Conservation (phyloP, 2,329 filamentous ascomycete genomes). For the Talaromyces amestolkiae region DNA sequence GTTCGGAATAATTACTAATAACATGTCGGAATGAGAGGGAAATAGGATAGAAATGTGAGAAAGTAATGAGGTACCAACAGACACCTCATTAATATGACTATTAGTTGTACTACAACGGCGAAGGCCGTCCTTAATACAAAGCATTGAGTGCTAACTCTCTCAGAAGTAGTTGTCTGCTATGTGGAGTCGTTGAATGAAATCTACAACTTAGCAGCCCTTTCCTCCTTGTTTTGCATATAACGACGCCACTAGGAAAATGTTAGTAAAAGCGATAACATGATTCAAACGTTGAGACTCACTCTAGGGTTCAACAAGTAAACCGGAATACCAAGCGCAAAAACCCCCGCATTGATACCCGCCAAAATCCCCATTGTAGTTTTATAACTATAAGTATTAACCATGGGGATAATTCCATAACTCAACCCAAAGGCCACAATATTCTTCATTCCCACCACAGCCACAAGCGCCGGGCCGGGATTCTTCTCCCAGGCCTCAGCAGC, state of each 20-base stretch:
- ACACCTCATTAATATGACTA: not conserved
- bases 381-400: constrained; percentile 28
- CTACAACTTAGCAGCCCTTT: not conserved
- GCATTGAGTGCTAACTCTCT: not conserved
- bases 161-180: not conserved
- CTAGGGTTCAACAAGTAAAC: constrained; percentile 28
- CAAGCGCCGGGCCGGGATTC: constrained; percentile 31
- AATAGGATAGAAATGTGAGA: not conserved
- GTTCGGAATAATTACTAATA: not conserved
- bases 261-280: not conserved
- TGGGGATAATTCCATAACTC: constrained; percentile 30
- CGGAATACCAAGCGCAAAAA: constrained; percentile 27
- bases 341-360: constrained; percentile 22
- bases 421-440: constrained; percentile 30
- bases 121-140: not conserved
- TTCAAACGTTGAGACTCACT: constrained; percentile 15
- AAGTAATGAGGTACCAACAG: not conserved
- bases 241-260: not conserved
- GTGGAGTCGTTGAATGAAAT: not conserved
- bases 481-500: constrained; percentile 36
- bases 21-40: not conserved
- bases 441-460: constrained; percentile 32
- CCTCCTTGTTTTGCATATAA: not conserved
- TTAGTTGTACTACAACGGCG: not conserved
- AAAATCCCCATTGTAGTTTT: constrained; percentile 27